These are phyloP conservation scores for Gliomastix tumulicola DNA, from an alignment of 2,329 filamentous ascomycete genomes.

Conservation along the genomic window DNA sequence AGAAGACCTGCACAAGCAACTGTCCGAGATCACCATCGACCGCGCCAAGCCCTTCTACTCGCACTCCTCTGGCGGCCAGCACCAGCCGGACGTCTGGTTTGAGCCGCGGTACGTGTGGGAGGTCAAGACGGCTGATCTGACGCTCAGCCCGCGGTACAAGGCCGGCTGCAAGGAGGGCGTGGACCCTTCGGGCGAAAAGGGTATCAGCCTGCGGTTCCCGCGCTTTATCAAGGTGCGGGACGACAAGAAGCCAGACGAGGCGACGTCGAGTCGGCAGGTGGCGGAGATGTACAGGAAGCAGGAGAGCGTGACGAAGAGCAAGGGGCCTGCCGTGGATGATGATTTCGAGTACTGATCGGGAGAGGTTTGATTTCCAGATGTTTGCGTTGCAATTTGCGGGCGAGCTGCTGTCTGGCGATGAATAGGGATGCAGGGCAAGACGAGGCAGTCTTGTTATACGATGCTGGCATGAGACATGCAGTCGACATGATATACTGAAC, in stretches of 20 bases:
- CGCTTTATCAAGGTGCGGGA: conserved; percentile 87
- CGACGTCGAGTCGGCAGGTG: conserved; percentile 76
- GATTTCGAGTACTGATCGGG: conserved; percentile 92
- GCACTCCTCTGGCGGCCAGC: conserved; percentile 76
- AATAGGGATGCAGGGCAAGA: too few species aligned
- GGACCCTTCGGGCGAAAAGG: conserved; percentile 63
- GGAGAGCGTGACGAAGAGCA: conserved; percentile 81
- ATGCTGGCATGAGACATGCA: too few species aligned
- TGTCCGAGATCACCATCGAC: conserved; percentile 76
- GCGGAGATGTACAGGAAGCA: conserved; percentile 97
- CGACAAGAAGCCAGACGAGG: conserved; percentile 92
- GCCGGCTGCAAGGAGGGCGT: conserved; percentile 79
- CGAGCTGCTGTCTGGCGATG: too few species aligned
- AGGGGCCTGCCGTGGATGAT: conserved; percentile 84
- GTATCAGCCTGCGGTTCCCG: conserved; percentile 85
- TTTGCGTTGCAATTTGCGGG: not conserved
- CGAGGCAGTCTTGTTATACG: too few species aligned
- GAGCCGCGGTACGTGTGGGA: conserved; percentile 95
- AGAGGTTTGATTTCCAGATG: not conserved
- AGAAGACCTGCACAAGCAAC: conserved; percentile 72
- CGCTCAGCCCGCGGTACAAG: conserved; percentile 85
- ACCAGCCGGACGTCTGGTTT: conserved; percentile 98
- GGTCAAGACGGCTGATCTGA: conserved; percentile 93
- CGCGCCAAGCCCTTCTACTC: conserved; percentile 90
- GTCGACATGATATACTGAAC: too few species aligned